Evolutionary conservation across 306 rosid genomes (phyloP).

Genomic region (Sindora glabra): DNA sequence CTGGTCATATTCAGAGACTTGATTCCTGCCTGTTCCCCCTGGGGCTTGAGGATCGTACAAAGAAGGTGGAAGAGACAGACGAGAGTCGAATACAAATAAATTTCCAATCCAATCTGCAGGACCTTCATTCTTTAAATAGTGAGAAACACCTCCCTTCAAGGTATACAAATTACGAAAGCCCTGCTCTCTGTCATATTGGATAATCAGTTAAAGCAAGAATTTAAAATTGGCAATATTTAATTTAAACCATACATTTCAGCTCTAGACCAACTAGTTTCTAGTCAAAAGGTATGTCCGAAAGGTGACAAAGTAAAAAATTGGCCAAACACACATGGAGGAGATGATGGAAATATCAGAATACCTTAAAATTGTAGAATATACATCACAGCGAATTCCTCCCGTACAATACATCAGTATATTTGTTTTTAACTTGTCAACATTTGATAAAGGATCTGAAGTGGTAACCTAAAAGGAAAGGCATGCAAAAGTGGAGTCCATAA

Average conservation of each 20-base stretch:
- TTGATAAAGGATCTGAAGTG: constrained; percentile 75
- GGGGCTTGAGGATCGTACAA: constrained; percentile 34
- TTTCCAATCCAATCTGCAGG: constrained; percentile 78
- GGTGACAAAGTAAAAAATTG: neutral
- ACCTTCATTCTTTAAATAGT: constrained; percentile 75
- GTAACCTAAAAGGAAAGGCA: constrained; percentile 38
- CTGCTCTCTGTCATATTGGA: constrained; percentile 52
- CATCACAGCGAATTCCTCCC: constrained; percentile 89
- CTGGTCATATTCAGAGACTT: constrained; percentile 29
- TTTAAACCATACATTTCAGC: neutral
- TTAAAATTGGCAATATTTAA: constrained; percentile 1
- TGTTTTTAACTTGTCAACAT: constrained; percentile 55
- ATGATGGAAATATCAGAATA: constrained; percentile 16
- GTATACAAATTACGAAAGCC: constrained; percentile 77
- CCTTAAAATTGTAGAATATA: constrained; percentile 83
- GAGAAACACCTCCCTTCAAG: constrained; percentile 79
- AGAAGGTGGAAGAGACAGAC: constrained; percentile 80
- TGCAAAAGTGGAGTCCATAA: constrained; percentile 17
- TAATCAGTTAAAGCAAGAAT: constrained; percentile 11
- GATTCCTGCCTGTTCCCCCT: constrained; percentile 22
- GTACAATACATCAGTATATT: constrained; percentile 92
- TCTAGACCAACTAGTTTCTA: no score
- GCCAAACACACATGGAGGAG: neutral
- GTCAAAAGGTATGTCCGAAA: no score
- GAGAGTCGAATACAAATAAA: constrained; percentile 87